Base-by-base conservation (phyloP, 768 basidiomycete species). In the Tylopilus vinaceipallidus region DNA sequence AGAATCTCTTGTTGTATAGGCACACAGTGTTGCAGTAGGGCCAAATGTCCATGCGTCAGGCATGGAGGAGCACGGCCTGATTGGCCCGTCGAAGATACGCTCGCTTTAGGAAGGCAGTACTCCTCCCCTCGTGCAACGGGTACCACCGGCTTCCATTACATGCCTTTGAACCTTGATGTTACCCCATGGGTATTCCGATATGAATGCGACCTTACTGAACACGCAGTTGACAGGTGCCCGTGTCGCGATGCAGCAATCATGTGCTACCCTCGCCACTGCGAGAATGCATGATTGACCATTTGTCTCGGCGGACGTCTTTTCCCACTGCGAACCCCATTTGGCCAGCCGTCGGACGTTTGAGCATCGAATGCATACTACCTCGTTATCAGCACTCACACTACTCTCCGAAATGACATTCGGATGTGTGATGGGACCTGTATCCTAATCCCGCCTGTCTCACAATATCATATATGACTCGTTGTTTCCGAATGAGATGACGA, bases 281-380 rank as follows among this genome's bases (percentile, higher is more conserved):
- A 41, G 36, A 34, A 40, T 55, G 19, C n/a, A 29, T 46, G 30
- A 42, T 34, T 13, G 10, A 27, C 11, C 22, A 9, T 36, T 24
- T 32, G 47, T 56, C 30, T 40, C n/a, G 24, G 35, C 39, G 22
- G 40, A 44, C 24, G 20, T 9, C 16, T 20, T 27, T 48, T 44
- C 32, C 17, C 24, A 46, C 44, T 39, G 33, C n/a, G 6, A 46
- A 33, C 33, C 34, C 56, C 42, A 24, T 54, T 59, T 55, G 40
- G 44, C 30, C 16, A 26, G 12, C 38, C 20, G 20, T 36, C 49
- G 32, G 37, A 39, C 37, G 23, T 22, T n/a, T 30, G 56, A 16
- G 49, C 27, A 22, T 55, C 32, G 19, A 36, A 14, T n/a, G 10
- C 17, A 22, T 35, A 44, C 30, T 12, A 42, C 29, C 26, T 34